Base-by-base conservation (phyloP, 768 basidiomycete genomes). In the Cystofilobasidium bisporidii region DNA sequence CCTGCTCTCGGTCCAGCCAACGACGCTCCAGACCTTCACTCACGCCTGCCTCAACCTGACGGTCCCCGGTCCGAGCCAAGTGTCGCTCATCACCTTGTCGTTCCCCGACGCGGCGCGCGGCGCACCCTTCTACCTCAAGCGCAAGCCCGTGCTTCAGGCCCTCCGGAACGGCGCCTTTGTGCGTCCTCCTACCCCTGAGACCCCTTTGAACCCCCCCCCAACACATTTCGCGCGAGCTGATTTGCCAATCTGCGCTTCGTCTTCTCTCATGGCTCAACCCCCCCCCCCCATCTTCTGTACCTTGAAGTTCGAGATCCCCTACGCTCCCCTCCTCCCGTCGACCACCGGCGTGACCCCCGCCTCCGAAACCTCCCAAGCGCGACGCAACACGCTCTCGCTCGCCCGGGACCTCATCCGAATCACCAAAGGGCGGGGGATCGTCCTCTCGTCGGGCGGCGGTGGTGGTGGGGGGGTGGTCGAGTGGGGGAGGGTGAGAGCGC, bases 151-250 rank as follows among this genome's bases (percentile, higher is more conserved):
- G 36, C 33, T 69, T 9, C 61, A 63, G 50, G 68, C 68, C 10
- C 33, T 69, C 30, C 91, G 89, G 71, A 85, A 90, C 26, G 83
- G 98, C 67, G 91, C 94, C n/a, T 93, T 98, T 1, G 81, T 87
- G 33, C 45, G 61, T 61, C 53, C 48, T 24, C 61, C n/a, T 47
- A 28, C 41, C 30, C n/a, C n/a, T n/a, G n/a, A n/a, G n/a, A n/a
- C n/a, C n/a, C n/a, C n/a, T n/a, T n/a, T n/a, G n/a, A n/a, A n/a
- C n/a, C n/a, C n/a, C n/a, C n/a, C n/a, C n/a, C n/a, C n/a, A n/a
- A n/a, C n/a, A n/a, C n/a, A n/a, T n/a, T n/a, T n/a, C n/a, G n/a
- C n/a, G n/a, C n/a, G n/a, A n/a, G 40, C 48, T 64, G 2, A 26
- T 30, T 38, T 11, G 15, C 30, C 12, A 4, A 5, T 14, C 0